A percentile compares a stretch with the other conserved stretches of the same genome.
phyloP scores from a whole-genome alignment of 805 yeast species.

The Metschnikowia anglica region DNA sequence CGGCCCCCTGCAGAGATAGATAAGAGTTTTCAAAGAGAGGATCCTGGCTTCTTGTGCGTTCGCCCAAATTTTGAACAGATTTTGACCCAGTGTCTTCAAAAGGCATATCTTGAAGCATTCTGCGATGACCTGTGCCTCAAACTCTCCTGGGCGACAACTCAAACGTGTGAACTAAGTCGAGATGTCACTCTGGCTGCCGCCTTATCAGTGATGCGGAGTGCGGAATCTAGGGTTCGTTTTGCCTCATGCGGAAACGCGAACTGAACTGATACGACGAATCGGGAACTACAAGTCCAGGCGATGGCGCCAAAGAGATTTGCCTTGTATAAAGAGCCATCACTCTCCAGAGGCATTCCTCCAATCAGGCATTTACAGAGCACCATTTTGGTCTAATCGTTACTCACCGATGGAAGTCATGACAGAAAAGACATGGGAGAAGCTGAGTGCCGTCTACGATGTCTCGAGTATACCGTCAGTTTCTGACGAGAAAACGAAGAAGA shows the following conservation, averaged over 20 bases:
- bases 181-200: too few species aligned
- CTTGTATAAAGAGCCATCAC: neutral
- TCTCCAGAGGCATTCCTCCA: neutral
- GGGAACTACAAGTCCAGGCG: neutral
- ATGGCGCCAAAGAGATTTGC: too few species aligned
- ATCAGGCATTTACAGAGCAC: too few species aligned
- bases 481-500: slow-evolving; percentile 1
- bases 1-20: neutral
- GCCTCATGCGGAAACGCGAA: slow-evolving; percentile 4
- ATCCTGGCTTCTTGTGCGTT: too few species aligned
- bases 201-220: neutral
- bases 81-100: too few species aligned
- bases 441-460: slow-evolving; percentile 2
- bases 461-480: slow-evolving; percentile 7
- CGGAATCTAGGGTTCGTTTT: neutral
- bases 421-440: slow-evolving; percentile 2
- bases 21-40: neutral
- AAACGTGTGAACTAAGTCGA: too few species aligned
- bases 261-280: neutral
- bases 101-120: too few species aligned
- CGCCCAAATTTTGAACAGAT: too few species aligned
- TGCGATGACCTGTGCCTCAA: too few species aligned
- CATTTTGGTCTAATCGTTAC: too few species aligned
- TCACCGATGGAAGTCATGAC: neutral
- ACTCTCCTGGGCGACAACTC: too few species aligned